Percentiles rank a stretch among this genome's conserved stretches.
Evolutionary conservation across 148 eudicot species (phyloP).

Genomic region (Diospyros kaki): DNA sequence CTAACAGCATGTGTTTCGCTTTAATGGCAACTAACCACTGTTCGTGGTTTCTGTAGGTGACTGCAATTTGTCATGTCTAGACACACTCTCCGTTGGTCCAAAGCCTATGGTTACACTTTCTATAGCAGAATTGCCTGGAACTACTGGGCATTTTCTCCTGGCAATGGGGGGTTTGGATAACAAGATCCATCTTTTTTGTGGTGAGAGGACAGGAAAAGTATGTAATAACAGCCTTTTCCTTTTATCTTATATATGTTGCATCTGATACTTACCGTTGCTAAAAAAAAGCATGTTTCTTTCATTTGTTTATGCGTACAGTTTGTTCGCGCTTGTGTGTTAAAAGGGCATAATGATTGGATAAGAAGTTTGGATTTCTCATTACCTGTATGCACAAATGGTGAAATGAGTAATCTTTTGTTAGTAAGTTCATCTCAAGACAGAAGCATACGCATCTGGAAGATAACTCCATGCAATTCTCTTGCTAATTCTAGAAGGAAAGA

Average conservation of each 20-base stretch:
- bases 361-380: slow-evolving; percentile 87
- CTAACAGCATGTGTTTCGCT: background rate
- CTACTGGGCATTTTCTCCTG: slow-evolving; percentile 46
- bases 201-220: slow-evolving; percentile 80
- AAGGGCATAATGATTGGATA: slow-evolving; percentile 98
- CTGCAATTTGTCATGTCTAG: slow-evolving; percentile 60
- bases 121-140: slow-evolving; percentile 70
- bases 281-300: background rate
- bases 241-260: background rate
- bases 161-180: slow-evolving; percentile 96
- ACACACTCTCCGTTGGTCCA: slow-evolving; percentile 56
- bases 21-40: background rate
- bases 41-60: slow-evolving; percentile 43
- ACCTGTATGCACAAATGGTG: slow-evolving; percentile 52
- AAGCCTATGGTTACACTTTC: slow-evolving; percentile 93
- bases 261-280: slow-evolving; percentile 9
- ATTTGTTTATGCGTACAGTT: slow-evolving; percentile 41
- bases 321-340: slow-evolving; percentile 78
- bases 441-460: slow-evolving; percentile 81
- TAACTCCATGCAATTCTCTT: slow-evolving; percentile 41
- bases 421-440: slow-evolving; percentile 93
- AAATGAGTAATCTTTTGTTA: slow-evolving; percentile 45
- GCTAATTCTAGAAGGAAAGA: slow-evolving; percentile 32
- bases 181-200: slow-evolving; percentile 87
- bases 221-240: slow-evolving; percentile 7